Evolutionary conservation across 768 basidiomycete genomes (phyloP).

Genomic region (Psilocybe cyanescens): DNA sequence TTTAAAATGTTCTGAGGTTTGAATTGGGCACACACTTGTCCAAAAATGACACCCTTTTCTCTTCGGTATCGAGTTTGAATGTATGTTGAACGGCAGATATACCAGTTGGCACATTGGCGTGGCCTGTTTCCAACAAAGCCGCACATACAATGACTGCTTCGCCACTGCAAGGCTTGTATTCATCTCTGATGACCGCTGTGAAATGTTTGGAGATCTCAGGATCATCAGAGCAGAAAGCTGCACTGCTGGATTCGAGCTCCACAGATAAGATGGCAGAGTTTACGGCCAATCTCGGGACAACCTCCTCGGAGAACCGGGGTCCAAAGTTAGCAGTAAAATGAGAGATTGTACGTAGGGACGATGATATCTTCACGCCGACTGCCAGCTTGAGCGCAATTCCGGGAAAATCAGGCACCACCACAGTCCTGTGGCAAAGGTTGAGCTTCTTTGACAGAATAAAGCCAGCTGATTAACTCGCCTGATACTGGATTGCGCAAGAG

Average conservation of each 20-base stretch:
- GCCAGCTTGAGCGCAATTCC: constrained; percentile 53
- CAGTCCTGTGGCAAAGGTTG: constrained; percentile 38
- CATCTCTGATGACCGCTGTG: constrained; percentile 51
- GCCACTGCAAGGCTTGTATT: constrained; percentile 39
- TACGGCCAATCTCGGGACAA: constrained; percentile 52
- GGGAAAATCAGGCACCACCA: constrained; percentile 47
- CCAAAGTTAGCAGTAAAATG: constrained; percentile 62
- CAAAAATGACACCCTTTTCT: constrained; percentile 50
- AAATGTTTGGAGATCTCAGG: constrained; percentile 56
- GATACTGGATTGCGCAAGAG: constrained; percentile 56
- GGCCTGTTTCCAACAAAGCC: constrained; percentile 57
- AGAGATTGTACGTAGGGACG: constrained; percentile 59
- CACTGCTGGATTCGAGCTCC: constrained; percentile 54
- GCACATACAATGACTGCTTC: constrained; percentile 54
- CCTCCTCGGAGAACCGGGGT: constrained; percentile 54
- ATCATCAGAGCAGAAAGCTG: constrained; percentile 43
- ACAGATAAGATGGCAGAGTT: constrained; percentile 45
- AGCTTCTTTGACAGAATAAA: constrained; percentile 1
- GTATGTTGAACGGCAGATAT: constrained; percentile 50
- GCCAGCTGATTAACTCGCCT: constrained; percentile 35
- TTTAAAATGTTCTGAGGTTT: not conserved
- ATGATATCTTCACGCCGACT: constrained; percentile 61
- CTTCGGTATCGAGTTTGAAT: constrained; percentile 48
- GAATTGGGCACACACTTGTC: constrained; percentile 40
- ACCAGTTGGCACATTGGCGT: constrained; percentile 41